Percentiles rank a stretch among this genome's conserved stretches.
Conservation (phyloP, 495 filamentous ascomycete genomes). For the Aspergillus ellipticus region DNA sequence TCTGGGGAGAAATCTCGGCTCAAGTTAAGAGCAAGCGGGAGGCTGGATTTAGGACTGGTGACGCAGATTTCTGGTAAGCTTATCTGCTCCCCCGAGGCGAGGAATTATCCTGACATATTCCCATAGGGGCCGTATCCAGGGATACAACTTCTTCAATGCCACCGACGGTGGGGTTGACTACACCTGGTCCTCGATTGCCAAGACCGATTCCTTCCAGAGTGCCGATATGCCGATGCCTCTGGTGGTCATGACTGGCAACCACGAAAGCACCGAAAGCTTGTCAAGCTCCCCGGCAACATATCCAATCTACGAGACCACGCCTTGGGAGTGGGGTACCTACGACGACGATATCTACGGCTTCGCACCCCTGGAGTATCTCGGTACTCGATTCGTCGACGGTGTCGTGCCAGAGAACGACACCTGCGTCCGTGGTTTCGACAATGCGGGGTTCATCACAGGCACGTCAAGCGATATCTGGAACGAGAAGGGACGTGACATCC, state of each 20-base stretch:
- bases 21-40: slow-evolving; percentile 60
- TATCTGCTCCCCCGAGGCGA: background rate
- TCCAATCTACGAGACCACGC: slow-evolving; percentile 51
- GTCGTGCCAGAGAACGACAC: slow-evolving; percentile 16
- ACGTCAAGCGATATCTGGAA: slow-evolving; percentile 27
- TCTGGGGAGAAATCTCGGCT: slow-evolving; percentile 58
- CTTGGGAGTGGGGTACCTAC: slow-evolving; percentile 48
- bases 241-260: slow-evolving; percentile 66
- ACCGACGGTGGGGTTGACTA: slow-evolving; percentile 66
- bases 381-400: slow-evolving; percentile 34
- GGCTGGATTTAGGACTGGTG: slow-evolving; percentile 63
- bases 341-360: slow-evolving; percentile 40
- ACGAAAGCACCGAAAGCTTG: slow-evolving; percentile 40
- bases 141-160: slow-evolving; percentile 71
- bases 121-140: slow-evolving; percentile 53
- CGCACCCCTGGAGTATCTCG: slow-evolving; percentile 40
- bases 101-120: background rate
- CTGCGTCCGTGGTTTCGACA: slow-evolving; percentile 46
- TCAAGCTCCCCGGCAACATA: slow-evolving; percentile 54
- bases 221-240: slow-evolving; percentile 71
- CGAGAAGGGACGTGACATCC: slow-evolving; percentile 2
- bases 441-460: slow-evolving; percentile 48
- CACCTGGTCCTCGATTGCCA: slow-evolving; percentile 79
- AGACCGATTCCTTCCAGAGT: slow-evolving; percentile 55
- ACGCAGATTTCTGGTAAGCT: slow-evolving; percentile 69